Percentiles rank a stretch among this genome's conserved stretches.
These are phyloP conservation scores for Cladobotryum protrusum DNA, from an alignment of 2,329 filamentous ascomycete genomes.

Conservation along the genomic window DNA sequence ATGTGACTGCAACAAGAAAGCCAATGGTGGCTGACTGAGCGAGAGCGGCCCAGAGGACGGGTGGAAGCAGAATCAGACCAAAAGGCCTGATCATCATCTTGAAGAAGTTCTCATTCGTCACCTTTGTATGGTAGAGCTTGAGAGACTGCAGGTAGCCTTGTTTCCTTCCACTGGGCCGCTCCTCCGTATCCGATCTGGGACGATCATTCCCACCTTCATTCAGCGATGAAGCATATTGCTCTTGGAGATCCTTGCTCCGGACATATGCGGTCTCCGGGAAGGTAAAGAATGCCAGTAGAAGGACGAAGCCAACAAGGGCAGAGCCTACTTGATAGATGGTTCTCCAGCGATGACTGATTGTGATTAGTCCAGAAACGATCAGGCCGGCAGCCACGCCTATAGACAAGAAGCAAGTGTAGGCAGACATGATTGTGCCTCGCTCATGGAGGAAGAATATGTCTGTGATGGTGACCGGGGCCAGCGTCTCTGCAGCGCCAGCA, in stretches of 20 bases:
- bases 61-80: conserved; percentile 43
- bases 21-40: conserved; percentile 50
- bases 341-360: conserved; percentile 42
- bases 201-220: conserved; percentile 3
- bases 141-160: conserved; percentile 30
- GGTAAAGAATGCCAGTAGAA: conserved; percentile 44
- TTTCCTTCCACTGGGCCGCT: conserved; percentile 14
- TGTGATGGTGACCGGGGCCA: conserved; percentile 45
- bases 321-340: conserved; percentile 46
- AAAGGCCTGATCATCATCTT: conserved; percentile 46
- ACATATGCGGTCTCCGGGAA: conserved; percentile 50
- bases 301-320: conserved; percentile 42
- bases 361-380: conserved; percentile 42
- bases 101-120: conserved; percentile 41
- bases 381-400: conserved; percentile 37
- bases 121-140: conserved; percentile 32
- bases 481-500: conserved; percentile 46
- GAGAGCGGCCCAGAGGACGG: conserved; percentile 49
- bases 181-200: conserved; percentile 10
- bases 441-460: conserved; percentile 54
- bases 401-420: conserved; percentile 36
- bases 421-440: conserved; percentile 44
- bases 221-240: conserved; percentile 1
- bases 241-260: conserved; percentile 19
- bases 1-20: conserved; percentile 48